Base-by-base conservation (phyloP, 2,329 filamentous ascomycete species). In the Colletotrichum camelliae region DNA sequence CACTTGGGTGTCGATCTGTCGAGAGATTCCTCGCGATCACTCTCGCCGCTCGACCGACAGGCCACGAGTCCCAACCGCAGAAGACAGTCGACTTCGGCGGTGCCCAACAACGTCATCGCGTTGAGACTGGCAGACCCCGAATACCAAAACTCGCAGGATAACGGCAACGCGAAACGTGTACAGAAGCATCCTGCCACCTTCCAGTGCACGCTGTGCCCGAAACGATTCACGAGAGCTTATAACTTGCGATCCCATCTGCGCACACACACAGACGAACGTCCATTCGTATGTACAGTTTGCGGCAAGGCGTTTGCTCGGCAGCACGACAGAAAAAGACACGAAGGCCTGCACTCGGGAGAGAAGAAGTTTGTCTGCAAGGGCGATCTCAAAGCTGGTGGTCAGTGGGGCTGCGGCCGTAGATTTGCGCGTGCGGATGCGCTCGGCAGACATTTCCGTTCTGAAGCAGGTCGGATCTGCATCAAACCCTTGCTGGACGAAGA, bases 311-410 rank as follows among this genome's bases (percentile, higher is more conserved):
- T 99, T 86, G 97, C 97, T 7, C 94, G 97, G 31, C 97, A 99
- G 82, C 97, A 99, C 82, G 97, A 99, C 83, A 94, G 97, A 61
- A 99, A 99, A 86, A 94, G 97, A 52, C 97, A 99, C 84, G 97
- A 99, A 86, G 96, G 96, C 52, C 88, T 99, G 57, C 97, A 99
- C 82, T 97, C 95, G 0, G 97, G 97, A 57, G 97, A 99, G 87
- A 99, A 98, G 91, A 98, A 98, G 82, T 99, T 98, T 83, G 95
- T 98, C 9, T 99, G 97, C 86, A 96, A 95, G 79, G 97, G 97
- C 69, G 94, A 96, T 74, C 91, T 99, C 66, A 96, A 96, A 79
- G 92, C 92, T 3, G 93, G 93, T 62, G 93, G 93, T 7, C 92
- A 94, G 78, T 99, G 97, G 97, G 97, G 97, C 24, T 99, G 97